Conservation (phyloP, 352 stramenopile genomes). For the Globisporangium polare region DNA sequence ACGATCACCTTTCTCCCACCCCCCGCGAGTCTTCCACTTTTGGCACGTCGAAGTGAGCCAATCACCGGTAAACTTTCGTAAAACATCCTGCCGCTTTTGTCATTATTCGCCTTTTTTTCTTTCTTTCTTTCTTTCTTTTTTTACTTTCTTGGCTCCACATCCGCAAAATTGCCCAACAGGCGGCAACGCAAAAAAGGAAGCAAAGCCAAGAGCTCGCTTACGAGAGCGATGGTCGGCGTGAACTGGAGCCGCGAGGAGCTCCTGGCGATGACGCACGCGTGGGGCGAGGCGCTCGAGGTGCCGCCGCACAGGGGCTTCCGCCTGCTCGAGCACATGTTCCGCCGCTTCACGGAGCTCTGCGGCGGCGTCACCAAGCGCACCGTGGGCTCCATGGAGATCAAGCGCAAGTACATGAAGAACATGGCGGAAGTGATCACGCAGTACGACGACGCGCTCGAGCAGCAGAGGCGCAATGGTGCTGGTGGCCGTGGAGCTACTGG, state of each 20-base stretch:
- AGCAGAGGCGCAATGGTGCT: neutral
- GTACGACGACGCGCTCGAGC: neutral
- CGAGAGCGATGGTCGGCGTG: conserved; percentile 1
- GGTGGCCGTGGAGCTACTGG: no score
- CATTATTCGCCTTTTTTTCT: no score
- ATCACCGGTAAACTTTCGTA: no score
- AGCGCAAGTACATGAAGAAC: conserved; percentile 19
- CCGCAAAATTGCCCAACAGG: no score
- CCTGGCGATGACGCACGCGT: conserved; percentile 1
- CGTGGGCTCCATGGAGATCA: conserved; percentile 10
- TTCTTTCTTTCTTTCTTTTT: no score
- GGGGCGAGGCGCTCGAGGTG: conserved; percentile 1
- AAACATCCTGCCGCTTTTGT: no score
- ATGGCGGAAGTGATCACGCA: conserved; percentile 9
- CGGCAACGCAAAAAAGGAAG: no score
- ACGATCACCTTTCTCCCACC: no score
- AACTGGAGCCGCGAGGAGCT: conserved; percentile 12
- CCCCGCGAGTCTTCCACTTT: no score
- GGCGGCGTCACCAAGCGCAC: conserved; percentile 1
- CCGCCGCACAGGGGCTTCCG: conserved; percentile 8
- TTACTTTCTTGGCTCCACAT: no score
- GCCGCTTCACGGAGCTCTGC: conserved; percentile 7
- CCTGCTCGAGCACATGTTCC: conserved; percentile 12
- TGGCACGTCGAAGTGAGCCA: no score
- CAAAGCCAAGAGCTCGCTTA: no score